Evolutionary conservation across 805 yeast species (phyloP), one percentile per base, ranked within the genome.

Genomic region (Yarrowia osloensis): DNA sequence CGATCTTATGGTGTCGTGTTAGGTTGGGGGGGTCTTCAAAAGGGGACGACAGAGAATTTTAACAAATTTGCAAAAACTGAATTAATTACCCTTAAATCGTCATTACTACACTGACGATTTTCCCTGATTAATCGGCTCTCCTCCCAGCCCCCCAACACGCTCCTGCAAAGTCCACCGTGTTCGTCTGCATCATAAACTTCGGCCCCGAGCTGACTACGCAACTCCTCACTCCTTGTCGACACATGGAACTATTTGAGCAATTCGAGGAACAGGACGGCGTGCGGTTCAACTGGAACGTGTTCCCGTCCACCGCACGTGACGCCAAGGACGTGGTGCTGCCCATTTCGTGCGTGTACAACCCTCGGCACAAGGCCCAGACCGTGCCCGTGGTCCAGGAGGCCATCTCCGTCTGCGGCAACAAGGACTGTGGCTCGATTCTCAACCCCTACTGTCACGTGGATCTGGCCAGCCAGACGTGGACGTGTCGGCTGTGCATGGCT

Each of bases 241-340:
- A n/a, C n/a, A 47, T 49, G 67, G 67, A 63, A 11, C 31, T 63
- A 12, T 80, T 83, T 69, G 85, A 84, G 73, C 81, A 78, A 67
- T 78, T 79, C 57, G 87, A 84, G 73, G 86, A 83, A 70, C 76
- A 76, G 54, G 86, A 84, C 70, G 88, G 88, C 40, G 85, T 85
- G 49, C 80, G 88, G 67, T 86, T 88, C 78, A 85, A 88, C 71
- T 88, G 91, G 90, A 86, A 88, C 74, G 88, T 89, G 37, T 86
- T 93, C 73, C 98, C 98, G 19, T 85, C 89, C 42, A 87, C 96
- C 33, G 84, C 90, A 70, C 84, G 85, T 26, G 97, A 91, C 74
- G 93, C 96, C 26, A 86, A 85, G 71, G 86, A 90, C 72, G 87
- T 90, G 74, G 94, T 92, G 6, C 88, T 91, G 29, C 98, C 98